Base-by-base conservation (phyloP, 2,329 filamentous ascomycete genomes). In the Elsinoe necatrix region DNA sequence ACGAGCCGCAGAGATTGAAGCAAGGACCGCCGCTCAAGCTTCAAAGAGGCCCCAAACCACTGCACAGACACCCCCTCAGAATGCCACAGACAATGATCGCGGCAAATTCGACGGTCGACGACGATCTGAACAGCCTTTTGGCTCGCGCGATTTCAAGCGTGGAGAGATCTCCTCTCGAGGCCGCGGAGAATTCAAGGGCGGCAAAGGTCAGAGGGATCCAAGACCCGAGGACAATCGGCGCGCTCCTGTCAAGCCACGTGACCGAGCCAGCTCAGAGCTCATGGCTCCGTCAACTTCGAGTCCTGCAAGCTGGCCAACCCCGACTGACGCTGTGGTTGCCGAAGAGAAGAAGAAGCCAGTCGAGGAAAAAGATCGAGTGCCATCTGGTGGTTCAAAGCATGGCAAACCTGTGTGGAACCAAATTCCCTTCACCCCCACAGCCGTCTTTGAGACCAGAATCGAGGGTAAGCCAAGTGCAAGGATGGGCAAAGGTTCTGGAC, bases 321-420 rank as follows among this genome's bases (percentile, higher is more conserved):
- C 90, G 0, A 89, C 95, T 63, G 84, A 79, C 51, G 86, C 84
- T 1, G 82, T 85, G 54, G 81, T 85, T 54, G 83, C 85, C 51
- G 89, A 93, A 63, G 81, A 87, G 60, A 88, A 87, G 72, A 84
- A 85, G 66, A 90, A 89, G 70, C 72, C 77, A 1, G 77, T 82
- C 55, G 79, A 84, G 56, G 85, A 87, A 61, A 73, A 71, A 42
- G 79, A 83, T 60, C 83, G 80, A n/a, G 73, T 82, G 56, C 64
- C 77, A 18, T 60, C 67, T 64, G 69, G 63, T 63, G 73, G 59
- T 64, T 81, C 75, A 70, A 84, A 79, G 63, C 76, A 81, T 60
- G 77, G 80, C 57, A 95, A 95, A 75, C 83, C 87, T 65, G 88
- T 90, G 66, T 97, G 93, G 92, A 84, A 88, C 58, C 80, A 84